These are phyloP conservation scores for Penicillium sp. DNA, from an alignment of 2,329 filamentous ascomycete genomes.

Conservation along the genomic window DNA sequence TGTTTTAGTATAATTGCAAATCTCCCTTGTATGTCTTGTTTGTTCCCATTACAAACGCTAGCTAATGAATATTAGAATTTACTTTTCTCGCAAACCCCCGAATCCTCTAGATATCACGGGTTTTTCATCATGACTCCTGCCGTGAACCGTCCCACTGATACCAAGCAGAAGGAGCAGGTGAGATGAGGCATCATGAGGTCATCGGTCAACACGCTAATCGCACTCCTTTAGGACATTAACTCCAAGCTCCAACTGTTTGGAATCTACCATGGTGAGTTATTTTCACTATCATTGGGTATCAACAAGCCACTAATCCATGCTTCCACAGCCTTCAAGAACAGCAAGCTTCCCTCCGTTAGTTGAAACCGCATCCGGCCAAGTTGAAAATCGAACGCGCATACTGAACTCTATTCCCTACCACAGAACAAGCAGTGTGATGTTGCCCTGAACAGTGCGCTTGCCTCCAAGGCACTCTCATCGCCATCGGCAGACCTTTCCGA, in stretches of 20 bases:
- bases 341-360: constrained; percentile 86
- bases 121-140: constrained; percentile 30
- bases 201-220: not conserved
- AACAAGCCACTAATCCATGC: constrained; percentile 9
- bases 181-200: not conserved
- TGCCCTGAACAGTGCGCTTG: constrained; percentile 83
- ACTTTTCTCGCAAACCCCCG: not conserved
- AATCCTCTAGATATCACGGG: not conserved
- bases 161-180: constrained; percentile 73
- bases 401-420: constrained; percentile 5
- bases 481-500: constrained; percentile 76
- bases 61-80: not conserved
- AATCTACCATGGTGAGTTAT: constrained; percentile 64
- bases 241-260: constrained; percentile 94
- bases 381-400: not conserved
- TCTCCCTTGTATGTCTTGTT: constrained; percentile 14
- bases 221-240: constrained; percentile 65
- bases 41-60: constrained; percentile 12
- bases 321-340: constrained; percentile 71
- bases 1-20: constrained; percentile 19
- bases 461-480: constrained; percentile 66
- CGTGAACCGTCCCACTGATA: constrained; percentile 74
- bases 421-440: constrained; percentile 96
- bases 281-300: not conserved
- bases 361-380: not conserved